Conservation (phyloP, 2,329 filamentous ascomycete genomes). For the Exutisphaerella laricina region DNA sequence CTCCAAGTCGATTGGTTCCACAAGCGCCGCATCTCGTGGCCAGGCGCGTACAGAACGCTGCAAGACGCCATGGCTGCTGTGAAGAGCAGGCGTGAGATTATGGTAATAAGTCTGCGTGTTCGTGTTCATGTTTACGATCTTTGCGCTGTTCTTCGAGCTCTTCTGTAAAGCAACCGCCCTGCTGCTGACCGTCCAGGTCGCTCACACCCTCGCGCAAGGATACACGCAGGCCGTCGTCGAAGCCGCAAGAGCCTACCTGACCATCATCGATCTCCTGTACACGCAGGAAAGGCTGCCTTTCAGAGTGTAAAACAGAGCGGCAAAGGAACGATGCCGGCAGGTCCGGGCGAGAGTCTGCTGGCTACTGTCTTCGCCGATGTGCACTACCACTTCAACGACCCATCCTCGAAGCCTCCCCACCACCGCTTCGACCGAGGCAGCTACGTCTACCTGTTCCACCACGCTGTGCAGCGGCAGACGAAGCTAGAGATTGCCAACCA, state of each 20-base stretch:
- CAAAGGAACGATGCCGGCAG: slow-evolving; percentile 40
- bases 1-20: too few relatives aligned
- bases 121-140: too few relatives aligned
- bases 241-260: slow-evolving; percentile 26
- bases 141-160: slow-evolving; percentile 15
- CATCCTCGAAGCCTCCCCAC: slow-evolving; percentile 62
- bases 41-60: too few relatives aligned
- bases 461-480: slow-evolving; percentile 59
- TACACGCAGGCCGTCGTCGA: slow-evolving; percentile 28
- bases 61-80: not conserved
- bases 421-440: slow-evolving; percentile 75
- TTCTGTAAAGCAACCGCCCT: slow-evolving; percentile 12
- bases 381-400: slow-evolving; percentile 72
- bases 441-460: slow-evolving; percentile 75
- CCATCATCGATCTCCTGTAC: slow-evolving; percentile 25
- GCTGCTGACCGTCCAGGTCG: slow-evolving; percentile 13
- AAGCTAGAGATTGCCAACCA: slow-evolving; percentile 72
- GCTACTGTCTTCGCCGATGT: slow-evolving; percentile 62
- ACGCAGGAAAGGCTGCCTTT: slow-evolving; percentile 17
- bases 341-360: slow-evolving; percentile 44
- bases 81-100: too few relatives aligned
- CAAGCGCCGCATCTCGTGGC: slow-evolving; percentile 4
- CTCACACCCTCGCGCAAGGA: slow-evolving; percentile 15
- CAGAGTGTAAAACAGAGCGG: slow-evolving; percentile 13
- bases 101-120: too few relatives aligned